Evolutionary conservation across 257 asterid species (phyloP), one percentile per base, ranked within the genome.

Genomic region (Nicotiana tomentosiformis): DNA sequence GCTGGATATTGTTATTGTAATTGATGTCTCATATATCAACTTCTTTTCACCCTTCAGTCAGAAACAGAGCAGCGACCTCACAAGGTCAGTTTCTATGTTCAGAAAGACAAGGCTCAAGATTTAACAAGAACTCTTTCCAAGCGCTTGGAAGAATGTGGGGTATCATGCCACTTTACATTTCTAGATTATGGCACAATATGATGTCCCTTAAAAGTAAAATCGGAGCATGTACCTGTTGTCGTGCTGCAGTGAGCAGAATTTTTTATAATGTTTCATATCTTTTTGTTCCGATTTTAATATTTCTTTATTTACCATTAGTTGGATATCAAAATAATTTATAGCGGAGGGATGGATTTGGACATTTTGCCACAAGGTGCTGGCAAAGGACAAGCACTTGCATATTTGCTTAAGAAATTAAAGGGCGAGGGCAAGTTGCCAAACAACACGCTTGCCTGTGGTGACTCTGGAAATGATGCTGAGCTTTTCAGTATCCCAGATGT

Each of bases 381-480:
- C 64, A 96, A 96, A 89, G 98, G 99, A 86, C 97, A 93, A 87
- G 98, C 99, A 82, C 98, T 94, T 82, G 97, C 94, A 81, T 96
- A 96, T 89, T 86, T 96, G 91, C 99, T 90, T 78, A 88, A 90
- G 81, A 96, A 89, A 82, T 90, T 94, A 83, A 92, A 88, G 86
- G 83, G 85, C 2, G 93, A 84, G 85, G 93, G 90, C 4, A 90
- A 91, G 88, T 85, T 87, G 55, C 99, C 99, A 35, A 85, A 83
- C 68, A 94, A 91, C 85, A 94, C 98, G 26, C 97, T 96, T 87
- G 99, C 88, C 80, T 96, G 98, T 83, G 97, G 99, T 49, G 99
- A 94, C 87, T 96, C 99, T 26, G 99, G 98, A 82, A 94, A 96
- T 83, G 99, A 94, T 86, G 98, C 99, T 33, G 98, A 96, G 67